These are phyloP conservation scores for Lagenidium sp. DNA, from an alignment of 352 stramenopile species.

Conservation along the genomic window DNA sequence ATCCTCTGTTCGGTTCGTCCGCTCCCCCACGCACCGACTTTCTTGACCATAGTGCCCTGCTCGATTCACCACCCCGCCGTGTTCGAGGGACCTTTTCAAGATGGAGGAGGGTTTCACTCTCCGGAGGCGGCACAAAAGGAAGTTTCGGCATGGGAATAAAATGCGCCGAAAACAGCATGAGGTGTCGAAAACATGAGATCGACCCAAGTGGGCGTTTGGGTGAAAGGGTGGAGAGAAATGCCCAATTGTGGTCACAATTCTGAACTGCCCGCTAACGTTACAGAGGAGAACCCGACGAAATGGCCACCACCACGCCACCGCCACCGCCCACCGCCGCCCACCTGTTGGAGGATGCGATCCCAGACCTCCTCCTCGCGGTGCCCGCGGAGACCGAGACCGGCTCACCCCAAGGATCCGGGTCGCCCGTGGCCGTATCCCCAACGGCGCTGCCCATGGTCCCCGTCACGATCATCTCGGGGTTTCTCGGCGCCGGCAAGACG, in stretches of 20 bases:
- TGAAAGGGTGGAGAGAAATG: neutral
- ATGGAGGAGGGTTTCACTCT: neutral
- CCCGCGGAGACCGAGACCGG: too few species aligned
- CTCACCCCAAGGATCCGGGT: neutral
- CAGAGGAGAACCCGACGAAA: neutral
- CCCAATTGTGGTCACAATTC: neutral
- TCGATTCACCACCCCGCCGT: too few species aligned
- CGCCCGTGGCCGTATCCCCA: neutral
- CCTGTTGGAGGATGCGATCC: neutral
- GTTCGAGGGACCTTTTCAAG: neutral
- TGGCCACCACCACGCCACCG: too few species aligned
- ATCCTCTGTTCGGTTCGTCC: slow-evolving; percentile 11
- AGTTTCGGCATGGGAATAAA: neutral
- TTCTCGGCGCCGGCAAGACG: slow-evolving; percentile 95
- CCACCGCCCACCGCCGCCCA: too few species aligned
- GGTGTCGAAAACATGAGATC: neutral
- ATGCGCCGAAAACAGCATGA: neutral
- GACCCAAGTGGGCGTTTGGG: too few species aligned
- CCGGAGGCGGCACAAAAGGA: neutral
- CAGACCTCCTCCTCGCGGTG: neutral
- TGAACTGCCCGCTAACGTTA: neutral
- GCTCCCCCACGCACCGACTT: slow-evolving; percentile 28
- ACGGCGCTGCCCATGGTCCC: slow-evolving; percentile 24
- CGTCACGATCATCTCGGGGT: slow-evolving; percentile 95
- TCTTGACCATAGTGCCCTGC: slow-evolving; percentile 43